Percentiles rank a stretch among this genome's conserved stretches.
These are phyloP conservation scores for Eucalyptus decipiens DNA, from an alignment of 345 rosid species.

Conservation along the genomic window DNA sequence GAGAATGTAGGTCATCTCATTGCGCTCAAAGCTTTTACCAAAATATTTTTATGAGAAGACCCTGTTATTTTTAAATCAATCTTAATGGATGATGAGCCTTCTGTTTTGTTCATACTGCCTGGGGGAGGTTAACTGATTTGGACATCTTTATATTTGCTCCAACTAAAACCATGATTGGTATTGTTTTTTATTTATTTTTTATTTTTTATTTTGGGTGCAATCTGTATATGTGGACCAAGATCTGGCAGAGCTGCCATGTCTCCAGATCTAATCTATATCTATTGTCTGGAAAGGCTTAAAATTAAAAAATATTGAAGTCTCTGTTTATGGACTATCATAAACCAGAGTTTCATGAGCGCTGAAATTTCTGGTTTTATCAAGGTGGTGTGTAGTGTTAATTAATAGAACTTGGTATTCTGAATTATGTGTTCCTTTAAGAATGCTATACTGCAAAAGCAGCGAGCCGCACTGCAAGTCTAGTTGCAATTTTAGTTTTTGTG, in stretches of 20 bases:
- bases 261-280: neutral
- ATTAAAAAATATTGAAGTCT: neutral
- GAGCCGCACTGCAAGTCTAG: neutral
- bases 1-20: neutral
- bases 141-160: neutral
- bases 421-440: neutral
- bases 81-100: neutral
- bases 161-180: neutral
- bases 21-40: neutral
- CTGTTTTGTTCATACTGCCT: neutral
- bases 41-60: neutral
- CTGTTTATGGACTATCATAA: neutral
- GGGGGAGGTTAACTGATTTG: neutral
- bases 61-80: neutral
- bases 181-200: neutral
- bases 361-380: neutral
- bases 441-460: neutral
- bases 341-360: neutral
- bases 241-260: neutral
- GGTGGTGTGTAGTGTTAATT: neutral
- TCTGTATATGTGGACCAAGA: neutral
- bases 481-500: neutral
- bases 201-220: too few relatives aligned
- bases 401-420: neutral
- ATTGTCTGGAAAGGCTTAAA: neutral